Evolutionary conservation across 179 eudicot genomes (phyloP).

Genomic region (Carnegiea gigantea): DNA sequence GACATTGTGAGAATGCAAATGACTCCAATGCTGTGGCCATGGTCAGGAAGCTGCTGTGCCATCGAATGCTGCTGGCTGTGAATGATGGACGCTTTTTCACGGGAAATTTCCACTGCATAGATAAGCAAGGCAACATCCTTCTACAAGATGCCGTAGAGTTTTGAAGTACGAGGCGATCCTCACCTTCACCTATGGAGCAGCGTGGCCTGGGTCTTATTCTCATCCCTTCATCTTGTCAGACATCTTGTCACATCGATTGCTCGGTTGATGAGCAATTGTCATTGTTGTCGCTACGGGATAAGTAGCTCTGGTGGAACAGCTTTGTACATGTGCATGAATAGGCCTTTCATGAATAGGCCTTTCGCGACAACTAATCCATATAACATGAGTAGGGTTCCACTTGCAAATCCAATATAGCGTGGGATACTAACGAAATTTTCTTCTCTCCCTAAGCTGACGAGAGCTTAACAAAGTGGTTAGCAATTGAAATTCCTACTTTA

Average conservation of each 20-base stretch:
- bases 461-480: too few relatives aligned
- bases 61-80: conserved; percentile 75
- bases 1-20: conserved; percentile 19
- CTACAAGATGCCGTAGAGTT: conserved; percentile 85
- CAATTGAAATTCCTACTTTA: too few relatives aligned
- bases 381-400: too few relatives aligned
- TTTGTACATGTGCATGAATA: too few relatives aligned
- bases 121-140: conserved; percentile 92
- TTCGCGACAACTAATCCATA: too few relatives aligned
- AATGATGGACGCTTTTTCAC: conserved; percentile 79
- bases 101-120: conserved; percentile 79
- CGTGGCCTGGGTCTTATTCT: conserved; percentile 83
- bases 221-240: conserved; percentile 68
- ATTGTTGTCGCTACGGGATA: conserved; percentile 39
- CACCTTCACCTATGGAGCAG: conserved; percentile 84
- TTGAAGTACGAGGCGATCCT: conserved; percentile 59
- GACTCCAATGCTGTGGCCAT: conserved; percentile 29
- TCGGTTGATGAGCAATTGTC: conserved; percentile 71
- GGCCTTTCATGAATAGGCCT: too few relatives aligned
- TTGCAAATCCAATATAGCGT: too few relatives aligned
- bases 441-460: too few relatives aligned
- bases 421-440: too few relatives aligned
- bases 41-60: conserved; percentile 56
- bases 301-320: background rate
- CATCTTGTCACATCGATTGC: conserved; percentile 75